phyloP scores from a whole-genome alignment of 1,284 basidiomycete genomes.

The Irpex sp. region DNA sequence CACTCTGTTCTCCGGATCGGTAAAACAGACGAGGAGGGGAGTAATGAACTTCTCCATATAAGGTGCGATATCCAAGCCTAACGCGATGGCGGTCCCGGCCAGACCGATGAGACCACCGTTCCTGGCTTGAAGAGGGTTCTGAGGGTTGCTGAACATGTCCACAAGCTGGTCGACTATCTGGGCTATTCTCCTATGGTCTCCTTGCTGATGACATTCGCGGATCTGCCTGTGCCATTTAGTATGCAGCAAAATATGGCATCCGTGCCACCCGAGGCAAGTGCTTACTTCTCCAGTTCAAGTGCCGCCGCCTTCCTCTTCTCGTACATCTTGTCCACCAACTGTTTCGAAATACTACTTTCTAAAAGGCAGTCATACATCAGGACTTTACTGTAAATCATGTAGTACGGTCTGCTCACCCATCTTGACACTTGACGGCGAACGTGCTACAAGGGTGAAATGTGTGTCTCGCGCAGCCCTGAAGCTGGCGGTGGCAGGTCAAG shows the following conservation, averaged over 20 bases:
- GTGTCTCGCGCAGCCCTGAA: background rate
- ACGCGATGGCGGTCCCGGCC: slow-evolving; percentile 93
- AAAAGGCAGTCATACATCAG: background rate
- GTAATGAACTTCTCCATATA: slow-evolving; percentile 94
- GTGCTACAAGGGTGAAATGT: background rate
- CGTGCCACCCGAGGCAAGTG: slow-evolving; percentile 13
- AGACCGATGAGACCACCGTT: slow-evolving; percentile 97
- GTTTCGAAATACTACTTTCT: slow-evolving; percentile 69
- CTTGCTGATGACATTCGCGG: slow-evolving; percentile 79
- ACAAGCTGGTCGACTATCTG: slow-evolving; percentile 94
- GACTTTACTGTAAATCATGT: no score
- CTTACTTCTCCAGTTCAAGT: slow-evolving; percentile 90
- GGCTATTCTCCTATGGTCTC: slow-evolving; percentile 79
- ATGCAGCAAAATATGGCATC: background rate
- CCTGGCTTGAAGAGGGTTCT: slow-evolving; percentile 83
- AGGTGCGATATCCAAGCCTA: slow-evolving; percentile 89
- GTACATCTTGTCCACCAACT: slow-evolving; percentile 85
- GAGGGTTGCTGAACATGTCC: slow-evolving; percentile 82
- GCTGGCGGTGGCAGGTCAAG: background rate
- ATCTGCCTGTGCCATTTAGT: slow-evolving; percentile 54
- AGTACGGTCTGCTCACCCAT: slow-evolving; percentile 5
- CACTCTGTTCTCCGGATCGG: slow-evolving; percentile 92
- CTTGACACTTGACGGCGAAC: background rate
- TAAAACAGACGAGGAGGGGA: slow-evolving; percentile 90
- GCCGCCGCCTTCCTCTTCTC: slow-evolving; percentile 96